A percentile compares a stretch with the other conserved stretches of the same genome.
Evolutionary conservation across 2,329 filamentous ascomycete species (phyloP).

Genomic region (Cercospora sp.): DNA sequence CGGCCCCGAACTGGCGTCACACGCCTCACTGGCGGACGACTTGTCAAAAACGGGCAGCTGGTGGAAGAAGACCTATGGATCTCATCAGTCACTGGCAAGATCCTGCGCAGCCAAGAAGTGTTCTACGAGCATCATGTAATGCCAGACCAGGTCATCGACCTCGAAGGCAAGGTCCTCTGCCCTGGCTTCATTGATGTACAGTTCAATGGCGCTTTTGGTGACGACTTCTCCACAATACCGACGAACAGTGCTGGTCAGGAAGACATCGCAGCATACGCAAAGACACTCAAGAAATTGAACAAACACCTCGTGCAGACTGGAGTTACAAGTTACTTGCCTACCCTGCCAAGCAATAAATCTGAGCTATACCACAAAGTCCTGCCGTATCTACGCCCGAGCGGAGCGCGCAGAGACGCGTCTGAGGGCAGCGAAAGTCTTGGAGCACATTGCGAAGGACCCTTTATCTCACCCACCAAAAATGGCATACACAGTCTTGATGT

Average conservation of each 20-base stretch:
- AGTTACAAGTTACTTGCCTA: conserved; percentile 85
- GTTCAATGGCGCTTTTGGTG: conserved; percentile 88
- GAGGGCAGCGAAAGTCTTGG: conserved; percentile 85
- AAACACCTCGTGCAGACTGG: conserved; percentile 71
- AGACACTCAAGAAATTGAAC: conserved; percentile 72
- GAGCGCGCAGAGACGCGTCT: conserved; percentile 57
- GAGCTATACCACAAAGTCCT: conserved; percentile 81
- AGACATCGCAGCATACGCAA: conserved; percentile 64
- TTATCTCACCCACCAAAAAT: conserved; percentile 79
- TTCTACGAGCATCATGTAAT: conserved; percentile 67
- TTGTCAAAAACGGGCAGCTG: conserved; percentile 68
- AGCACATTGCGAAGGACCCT: conserved; percentile 88
- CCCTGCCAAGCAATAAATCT: conserved; percentile 76
- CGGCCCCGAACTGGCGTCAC: conserved; percentile 60
- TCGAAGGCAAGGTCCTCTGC: conserved; percentile 78
- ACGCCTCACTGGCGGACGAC: conserved; percentile 65
- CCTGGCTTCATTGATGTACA: conserved; percentile 90
- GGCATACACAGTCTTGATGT: conserved; percentile 80
- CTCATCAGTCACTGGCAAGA: conserved; percentile 76
- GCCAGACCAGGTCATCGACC: conserved; percentile 74
- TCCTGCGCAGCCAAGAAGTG: conserved; percentile 68
- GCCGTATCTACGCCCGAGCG: conserved; percentile 74
- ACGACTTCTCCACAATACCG: conserved; percentile 84
- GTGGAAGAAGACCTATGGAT: conserved; percentile 85
- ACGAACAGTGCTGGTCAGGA: conserved; percentile 14